Base-by-base conservation (phyloP, 495 filamentous ascomycete genomes). In the Penicillium coffeae region DNA sequence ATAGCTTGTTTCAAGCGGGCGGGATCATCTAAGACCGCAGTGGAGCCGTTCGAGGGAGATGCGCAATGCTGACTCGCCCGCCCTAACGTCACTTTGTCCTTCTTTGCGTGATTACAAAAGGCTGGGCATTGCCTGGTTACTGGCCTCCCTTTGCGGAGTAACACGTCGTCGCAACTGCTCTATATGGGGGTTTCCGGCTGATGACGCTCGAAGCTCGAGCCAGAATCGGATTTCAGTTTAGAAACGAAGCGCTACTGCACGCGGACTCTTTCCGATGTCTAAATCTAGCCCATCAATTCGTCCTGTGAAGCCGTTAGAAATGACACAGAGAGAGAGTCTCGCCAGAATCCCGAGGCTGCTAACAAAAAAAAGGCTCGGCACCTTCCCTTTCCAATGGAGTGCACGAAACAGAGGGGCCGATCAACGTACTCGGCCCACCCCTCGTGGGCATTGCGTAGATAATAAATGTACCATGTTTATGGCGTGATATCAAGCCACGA, bases 101-200 rank as follows among this genome's bases (percentile, higher is more conserved):
- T 37, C 46, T 36, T 63, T 60, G 60, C 60, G 60, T 63, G 60
- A 54, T 58, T 18, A 32, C 21, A 18, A 18, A n/a, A n/a, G n/a
- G n/a, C n/a, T n/a, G n/a, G n/a, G n/a, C n/a, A n/a, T n/a, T n/a
- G n/a, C n/a, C n/a, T n/a, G n/a, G n/a, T n/a, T n/a, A 13, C 25
- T 21, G 14, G 6, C 22, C 20, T 20, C 8, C 20, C 8, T 25
- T 30, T 30, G 25, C 10, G 25, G 25, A 30, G 25, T 30, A 5
- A 5, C 25, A 5, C 10, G 25, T n/a, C 25, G 25, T 30, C 25
- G 5, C 25, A 10, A 4, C 25, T 30, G 25, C 25, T 30, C 5
- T 10, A 30, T 30, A 30, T 10, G 25, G n/a, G n/a, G n/a, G n/a
- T n/a, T 10, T 30, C 25, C 25, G 25, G 25, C 25, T 30, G 10